Base-by-base conservation (phyloP, 768 basidiomycete genomes). In the Tremella mesenterica region DNA sequence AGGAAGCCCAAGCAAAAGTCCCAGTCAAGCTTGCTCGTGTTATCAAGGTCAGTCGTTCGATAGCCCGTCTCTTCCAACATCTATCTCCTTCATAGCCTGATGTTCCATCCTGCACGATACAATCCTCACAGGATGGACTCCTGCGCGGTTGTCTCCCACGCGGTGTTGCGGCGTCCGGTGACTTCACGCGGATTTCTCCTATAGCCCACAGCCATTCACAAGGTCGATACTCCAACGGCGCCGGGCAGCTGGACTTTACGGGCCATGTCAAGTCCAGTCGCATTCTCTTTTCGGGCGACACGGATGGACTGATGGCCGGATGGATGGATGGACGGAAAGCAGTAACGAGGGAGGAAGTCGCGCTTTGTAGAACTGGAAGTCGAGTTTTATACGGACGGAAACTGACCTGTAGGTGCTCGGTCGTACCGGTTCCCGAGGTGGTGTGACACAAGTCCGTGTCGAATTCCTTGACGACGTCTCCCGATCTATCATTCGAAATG, bases 401-500 rank as follows among this genome's bases (percentile, higher is more conserved):
- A 38, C 49, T 36, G 5, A 44, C 38, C 34, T 23, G 14, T 61
- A 95, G 90, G 89, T 97, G 75, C 85, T 97, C 70, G 95, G 95
- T 71, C 85, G 95, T 70, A 99, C 95, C 73, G 93, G 93, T 58
- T 96, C 92, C 67, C 88, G 93, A 74, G 93, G 93, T 78, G 93
- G 93, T 79, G 91, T 97, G 70, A 96, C 91, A 57, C 92, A 96
- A 80, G 92, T 96, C 77, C 89, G 93, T 63, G 95, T 99, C 64
- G 95, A 97, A 74, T 95, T 99, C 79, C 85, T 97, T 86, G 93
- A 97, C 75, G 92, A 97, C 75, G 83, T 87, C 51, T 82, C 84
- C 61, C 86, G 93, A 68, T 85, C 88, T 63, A 95, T 99, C 76
- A 93, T 96, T 76, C 88, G 93, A 55, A 99, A 99, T 78, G 93